Evolutionary conservation across 2,329 filamentous ascomycete species (phyloP).

Genomic region (Aspergillus unguis): DNA sequence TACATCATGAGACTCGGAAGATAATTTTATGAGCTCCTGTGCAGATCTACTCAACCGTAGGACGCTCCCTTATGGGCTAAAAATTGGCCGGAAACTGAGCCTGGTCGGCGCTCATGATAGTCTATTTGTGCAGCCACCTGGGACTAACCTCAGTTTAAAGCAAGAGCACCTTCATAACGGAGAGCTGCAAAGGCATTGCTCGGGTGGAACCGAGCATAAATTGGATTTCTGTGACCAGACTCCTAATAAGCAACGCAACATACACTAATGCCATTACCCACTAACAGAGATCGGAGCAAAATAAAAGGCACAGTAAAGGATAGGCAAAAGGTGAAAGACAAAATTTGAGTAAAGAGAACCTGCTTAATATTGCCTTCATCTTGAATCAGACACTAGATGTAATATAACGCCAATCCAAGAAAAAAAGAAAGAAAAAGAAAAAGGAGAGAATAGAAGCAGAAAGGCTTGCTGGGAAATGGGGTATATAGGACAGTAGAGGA

Average conservation of each 20-base stretch:
- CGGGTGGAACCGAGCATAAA: neutral
- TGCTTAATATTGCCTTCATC: constrained; percentile 3
- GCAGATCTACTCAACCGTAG: too few species aligned
- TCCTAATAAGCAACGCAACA: constrained; percentile 3
- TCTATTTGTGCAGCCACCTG: too few species aligned
- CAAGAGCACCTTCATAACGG: neutral
- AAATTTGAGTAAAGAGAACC: neutral
- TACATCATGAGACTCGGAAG: neutral
- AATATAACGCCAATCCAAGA: constrained; percentile 4
- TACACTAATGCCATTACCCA: neutral
- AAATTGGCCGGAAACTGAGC: too few species aligned
- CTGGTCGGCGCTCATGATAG: too few species aligned
- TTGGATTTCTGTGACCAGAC: neutral
- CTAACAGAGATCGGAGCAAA: constrained; percentile 1
- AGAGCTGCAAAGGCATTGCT: neutral
- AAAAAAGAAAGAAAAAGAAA: neutral
- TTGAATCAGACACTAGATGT: neutral
- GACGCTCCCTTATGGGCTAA: too few species aligned
- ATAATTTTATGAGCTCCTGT: too few species aligned
- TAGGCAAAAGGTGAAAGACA: neutral
- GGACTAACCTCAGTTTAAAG: too few species aligned
- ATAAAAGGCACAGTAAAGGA: neutral
- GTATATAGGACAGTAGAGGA: constrained; percentile 8
- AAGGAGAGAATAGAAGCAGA: neutral
- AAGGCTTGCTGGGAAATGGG: neutral